Evolutionary conservation across 768 basidiomycete species (phyloP).

Genomic region (Tulasnella sp.): DNA sequence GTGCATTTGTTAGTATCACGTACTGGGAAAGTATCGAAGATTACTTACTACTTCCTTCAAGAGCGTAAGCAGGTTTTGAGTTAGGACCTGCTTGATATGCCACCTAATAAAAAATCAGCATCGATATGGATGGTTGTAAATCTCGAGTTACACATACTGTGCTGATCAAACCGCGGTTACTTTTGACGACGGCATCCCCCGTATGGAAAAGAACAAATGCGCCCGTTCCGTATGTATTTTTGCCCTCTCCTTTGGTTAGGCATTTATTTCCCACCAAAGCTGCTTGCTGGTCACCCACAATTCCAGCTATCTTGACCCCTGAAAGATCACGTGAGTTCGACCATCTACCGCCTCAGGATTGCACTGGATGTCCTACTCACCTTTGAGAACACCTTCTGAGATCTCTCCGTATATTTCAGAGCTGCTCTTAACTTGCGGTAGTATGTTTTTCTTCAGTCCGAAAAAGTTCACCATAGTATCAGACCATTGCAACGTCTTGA

Average conservation of each 20-base stretch:
- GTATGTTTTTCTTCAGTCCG: slow-evolving; percentile 55
- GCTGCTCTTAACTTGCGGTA: slow-evolving; percentile 80
- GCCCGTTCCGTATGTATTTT: slow-evolving; percentile 97
- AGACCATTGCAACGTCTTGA: slow-evolving; percentile 73
- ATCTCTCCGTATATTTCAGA: slow-evolving; percentile 86
- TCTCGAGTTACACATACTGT: slow-evolving; percentile 40
- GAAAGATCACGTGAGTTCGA: slow-evolving; percentile 23
- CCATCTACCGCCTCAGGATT: not conserved
- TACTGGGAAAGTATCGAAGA: not conserved
- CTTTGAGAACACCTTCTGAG: slow-evolving; percentile 43
- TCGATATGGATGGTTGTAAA: not conserved
- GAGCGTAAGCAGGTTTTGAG: slow-evolving; percentile 72
- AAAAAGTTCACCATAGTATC: slow-evolving; percentile 76
- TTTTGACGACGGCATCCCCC: slow-evolving; percentile 72
- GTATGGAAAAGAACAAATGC: slow-evolving; percentile 95
- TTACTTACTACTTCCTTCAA: slow-evolving; percentile 85
- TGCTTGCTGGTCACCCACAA: slow-evolving; percentile 97
- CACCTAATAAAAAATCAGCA: slow-evolving; percentile 34
- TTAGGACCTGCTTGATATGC: slow-evolving; percentile 79
- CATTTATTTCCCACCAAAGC: slow-evolving; percentile 96
- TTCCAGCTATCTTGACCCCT: slow-evolving; percentile 76
- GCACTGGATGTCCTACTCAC: not conserved
- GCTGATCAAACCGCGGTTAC: slow-evolving; percentile 73
- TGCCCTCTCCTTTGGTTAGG: slow-evolving; percentile 78
- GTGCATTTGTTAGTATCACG: not conserved